These are phyloP conservation scores for Alternaria panax DNA, from an alignment of 2,329 filamentous ascomycete species.

Conservation along the genomic window DNA sequence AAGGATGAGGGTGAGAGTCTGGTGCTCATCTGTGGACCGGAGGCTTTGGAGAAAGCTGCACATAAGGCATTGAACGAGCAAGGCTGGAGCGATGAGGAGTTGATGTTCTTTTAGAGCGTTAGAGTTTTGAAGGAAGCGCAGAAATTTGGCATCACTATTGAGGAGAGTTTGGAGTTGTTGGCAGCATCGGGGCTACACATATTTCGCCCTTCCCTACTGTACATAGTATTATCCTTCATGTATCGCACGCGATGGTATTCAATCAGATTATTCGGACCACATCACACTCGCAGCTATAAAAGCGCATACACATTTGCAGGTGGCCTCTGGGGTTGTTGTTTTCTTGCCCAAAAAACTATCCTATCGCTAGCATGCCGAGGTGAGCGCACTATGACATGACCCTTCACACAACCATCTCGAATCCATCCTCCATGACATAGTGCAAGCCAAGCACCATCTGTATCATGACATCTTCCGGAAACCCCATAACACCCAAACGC, in stretches of 20 bases:
- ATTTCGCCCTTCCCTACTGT: not conserved
- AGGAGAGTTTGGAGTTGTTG: not conserved
- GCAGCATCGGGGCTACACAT: not conserved
- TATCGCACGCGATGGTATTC: not conserved
- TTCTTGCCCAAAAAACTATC: not conserved
- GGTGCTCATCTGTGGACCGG: constrained; percentile 82
- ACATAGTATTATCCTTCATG: not conserved
- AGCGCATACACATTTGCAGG: not conserved
- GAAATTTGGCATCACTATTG: not conserved
- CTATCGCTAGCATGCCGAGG: not conserved
- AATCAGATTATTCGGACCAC: not conserved
- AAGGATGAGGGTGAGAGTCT: constrained; percentile 62
- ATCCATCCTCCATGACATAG: not conserved
- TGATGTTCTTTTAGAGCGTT: constrained; percentile 72
- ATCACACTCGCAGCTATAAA: not conserved
- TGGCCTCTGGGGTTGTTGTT: too few species aligned
- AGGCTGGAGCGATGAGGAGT: constrained; percentile 75
- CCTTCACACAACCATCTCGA: not conserved
- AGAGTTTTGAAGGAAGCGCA: not conserved
- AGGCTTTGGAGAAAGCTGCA: constrained; percentile 73
- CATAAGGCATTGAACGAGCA: constrained; percentile 63
- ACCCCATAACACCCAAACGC: not conserved
- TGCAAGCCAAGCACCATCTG: not conserved
- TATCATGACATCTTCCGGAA: constrained; percentile 15
- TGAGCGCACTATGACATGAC: not conserved